phyloP scores from a whole-genome alignment of 305 asterid genomes.

The Coffea humblotiana region DNA sequence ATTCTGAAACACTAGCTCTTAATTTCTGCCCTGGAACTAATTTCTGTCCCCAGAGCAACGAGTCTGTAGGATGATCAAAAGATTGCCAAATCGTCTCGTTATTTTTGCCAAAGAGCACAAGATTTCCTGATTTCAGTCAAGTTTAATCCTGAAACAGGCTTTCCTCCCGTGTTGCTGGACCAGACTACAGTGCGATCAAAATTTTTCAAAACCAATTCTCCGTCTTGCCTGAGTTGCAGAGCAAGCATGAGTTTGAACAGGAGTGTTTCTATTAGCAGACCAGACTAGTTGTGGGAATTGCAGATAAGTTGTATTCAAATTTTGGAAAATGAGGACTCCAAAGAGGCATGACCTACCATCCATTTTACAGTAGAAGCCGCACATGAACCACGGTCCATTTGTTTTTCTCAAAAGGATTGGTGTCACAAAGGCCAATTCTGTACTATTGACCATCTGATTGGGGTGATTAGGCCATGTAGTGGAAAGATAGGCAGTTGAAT shows the following conservation, averaged over 20 bases:
- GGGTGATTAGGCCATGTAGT: constrained; percentile 9
- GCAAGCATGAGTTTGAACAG: constrained; percentile 12
- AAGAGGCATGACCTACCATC: neutral
- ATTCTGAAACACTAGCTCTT: neutral
- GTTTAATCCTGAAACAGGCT: constrained; percentile 16
- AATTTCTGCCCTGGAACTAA: neutral
- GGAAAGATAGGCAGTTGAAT: neutral
- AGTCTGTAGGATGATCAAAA: constrained; percentile 29
- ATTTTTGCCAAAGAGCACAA: constrained; percentile 11
- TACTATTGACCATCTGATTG: neutral
- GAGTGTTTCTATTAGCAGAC: constrained; percentile 23
- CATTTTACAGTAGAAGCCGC: constrained; percentile 13
- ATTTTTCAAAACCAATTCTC: constrained; percentile 16
- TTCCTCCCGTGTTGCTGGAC: constrained; percentile 12
- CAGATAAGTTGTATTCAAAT: too few species aligned
- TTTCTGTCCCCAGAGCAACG: constrained; percentile 2
- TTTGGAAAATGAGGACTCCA: constrained; percentile 11
- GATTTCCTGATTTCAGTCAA: constrained; percentile 21
- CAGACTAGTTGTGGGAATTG: neutral
- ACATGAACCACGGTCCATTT: neutral
- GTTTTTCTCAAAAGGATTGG: constrained; percentile 7
- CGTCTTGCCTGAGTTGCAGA: constrained; percentile 10
- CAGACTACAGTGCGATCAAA: constrained; percentile 9
- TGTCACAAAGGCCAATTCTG: neutral
- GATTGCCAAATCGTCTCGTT: constrained; percentile 24